Evolutionary conservation across 257 asterid genomes (phyloP).

Genomic region (Ocimum tenuiflorum): DNA sequence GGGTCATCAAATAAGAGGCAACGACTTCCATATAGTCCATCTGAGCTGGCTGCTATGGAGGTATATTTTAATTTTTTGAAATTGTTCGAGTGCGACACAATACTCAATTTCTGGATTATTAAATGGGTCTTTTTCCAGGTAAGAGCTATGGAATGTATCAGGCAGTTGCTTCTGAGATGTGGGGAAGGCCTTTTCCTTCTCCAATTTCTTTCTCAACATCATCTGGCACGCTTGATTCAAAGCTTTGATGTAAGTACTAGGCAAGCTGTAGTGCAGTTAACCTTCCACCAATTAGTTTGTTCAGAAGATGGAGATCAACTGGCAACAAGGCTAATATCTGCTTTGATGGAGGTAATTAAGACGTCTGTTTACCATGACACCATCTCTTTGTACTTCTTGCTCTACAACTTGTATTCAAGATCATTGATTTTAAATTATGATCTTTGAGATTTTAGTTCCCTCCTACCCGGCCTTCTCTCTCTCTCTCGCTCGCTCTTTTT

Average conservation of each 20-base stretch:
- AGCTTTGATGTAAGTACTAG: constrained; percentile 58
- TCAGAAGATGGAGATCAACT: constrained; percentile 80
- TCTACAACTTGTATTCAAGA: not conserved
- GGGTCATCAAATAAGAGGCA: constrained; percentile 69
- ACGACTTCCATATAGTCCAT: constrained; percentile 76
- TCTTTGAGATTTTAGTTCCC: not conserved
- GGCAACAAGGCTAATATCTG: constrained; percentile 80
- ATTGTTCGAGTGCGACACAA: constrained; percentile 20
- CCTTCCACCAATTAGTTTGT: constrained; percentile 87
- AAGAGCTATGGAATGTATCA: constrained; percentile 91
- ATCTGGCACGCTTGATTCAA: constrained; percentile 65
- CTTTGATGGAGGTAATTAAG: constrained; percentile 79
- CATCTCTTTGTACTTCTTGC: not conserved
- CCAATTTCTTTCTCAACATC: constrained; percentile 82
- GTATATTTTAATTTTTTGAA: constrained; percentile 27
- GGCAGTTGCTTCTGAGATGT: constrained; percentile 92
- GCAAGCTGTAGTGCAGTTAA: constrained; percentile 63
- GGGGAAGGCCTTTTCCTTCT: constrained; percentile 80
- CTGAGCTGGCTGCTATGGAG: constrained; percentile 99
- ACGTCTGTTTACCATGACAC: not conserved
- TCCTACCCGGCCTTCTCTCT: not conserved
- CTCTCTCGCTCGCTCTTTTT: not conserved
- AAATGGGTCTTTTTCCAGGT: constrained; percentile 47
- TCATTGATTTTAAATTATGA: not conserved
- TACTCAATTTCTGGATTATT: constrained; percentile 16